Evolutionary conservation across 2,329 filamentous ascomycete genomes (phyloP).

Genomic region (Fusarium sp.): DNA sequence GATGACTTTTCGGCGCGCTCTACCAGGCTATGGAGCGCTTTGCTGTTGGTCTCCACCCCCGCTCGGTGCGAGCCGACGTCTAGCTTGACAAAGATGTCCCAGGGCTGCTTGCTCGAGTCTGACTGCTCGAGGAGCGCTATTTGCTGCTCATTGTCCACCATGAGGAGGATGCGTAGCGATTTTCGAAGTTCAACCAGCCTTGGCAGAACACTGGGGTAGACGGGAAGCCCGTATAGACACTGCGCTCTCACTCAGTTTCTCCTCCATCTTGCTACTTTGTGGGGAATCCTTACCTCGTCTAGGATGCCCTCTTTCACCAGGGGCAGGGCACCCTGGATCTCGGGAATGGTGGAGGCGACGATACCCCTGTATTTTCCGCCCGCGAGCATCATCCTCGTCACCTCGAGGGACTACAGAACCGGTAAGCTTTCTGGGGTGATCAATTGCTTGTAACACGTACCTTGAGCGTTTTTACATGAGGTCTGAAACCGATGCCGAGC

Average conservation of each 20-base stretch:
- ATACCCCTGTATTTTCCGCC: constrained; percentile 52
- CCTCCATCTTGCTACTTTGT: not conserved
- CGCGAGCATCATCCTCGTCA: constrained; percentile 56
- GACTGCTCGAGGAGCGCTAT: constrained; percentile 46
- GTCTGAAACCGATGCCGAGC: constrained; percentile 53
- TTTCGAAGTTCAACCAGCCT: constrained; percentile 45
- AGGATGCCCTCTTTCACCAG: constrained; percentile 54
- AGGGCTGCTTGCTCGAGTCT: constrained; percentile 31
- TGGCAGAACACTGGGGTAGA: constrained; percentile 50
- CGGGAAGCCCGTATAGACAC: constrained; percentile 55
- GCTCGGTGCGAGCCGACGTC: constrained; percentile 52
- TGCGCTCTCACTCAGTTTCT: constrained; percentile 9
- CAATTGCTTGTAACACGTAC: constrained; percentile 26
- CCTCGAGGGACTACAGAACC: constrained; percentile 48
- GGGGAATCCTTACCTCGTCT: constrained; percentile 49
- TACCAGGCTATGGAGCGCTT: constrained; percentile 44
- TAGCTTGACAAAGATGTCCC: constrained; percentile 53
- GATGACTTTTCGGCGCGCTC: constrained; percentile 43
- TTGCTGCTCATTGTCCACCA: constrained; percentile 53
- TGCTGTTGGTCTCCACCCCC: constrained; percentile 45
- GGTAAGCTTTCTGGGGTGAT: not conserved
- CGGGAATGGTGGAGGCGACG: constrained; percentile 55
- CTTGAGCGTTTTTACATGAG: constrained; percentile 60
- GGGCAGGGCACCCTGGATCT: constrained; percentile 54
- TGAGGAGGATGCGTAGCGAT: constrained; percentile 49